Evolutionary conservation across 2,329 filamentous ascomycete genomes (phyloP).

Genomic region (Metarhizium sp.): DNA sequence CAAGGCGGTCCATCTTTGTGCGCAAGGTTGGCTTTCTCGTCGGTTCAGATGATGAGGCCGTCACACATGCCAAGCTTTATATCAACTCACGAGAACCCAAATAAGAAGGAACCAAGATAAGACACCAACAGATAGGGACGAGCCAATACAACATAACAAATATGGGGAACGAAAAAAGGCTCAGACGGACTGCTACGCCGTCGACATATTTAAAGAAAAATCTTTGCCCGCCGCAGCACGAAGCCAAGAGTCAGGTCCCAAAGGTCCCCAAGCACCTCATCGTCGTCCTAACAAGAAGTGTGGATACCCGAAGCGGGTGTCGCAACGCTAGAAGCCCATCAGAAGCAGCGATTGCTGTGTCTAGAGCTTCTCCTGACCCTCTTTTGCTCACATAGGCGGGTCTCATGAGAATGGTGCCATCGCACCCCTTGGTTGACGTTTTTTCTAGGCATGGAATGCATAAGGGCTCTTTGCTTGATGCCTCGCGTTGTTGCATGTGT

Average conservation of each 20-base stretch:
- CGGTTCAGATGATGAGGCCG: neutral
- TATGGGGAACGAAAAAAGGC: neutral
- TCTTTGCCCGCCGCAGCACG: neutral
- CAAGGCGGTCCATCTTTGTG: neutral
- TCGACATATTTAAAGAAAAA: neutral
- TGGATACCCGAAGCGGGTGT: neutral
- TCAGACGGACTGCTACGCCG: neutral
- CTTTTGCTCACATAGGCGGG: constrained; percentile 4
- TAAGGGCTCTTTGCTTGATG: neutral
- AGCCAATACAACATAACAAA: no score
- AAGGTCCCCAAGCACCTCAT: constrained; percentile 1
- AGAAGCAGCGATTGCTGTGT: neutral
- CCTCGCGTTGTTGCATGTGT: no score
- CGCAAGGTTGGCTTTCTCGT: neutral
- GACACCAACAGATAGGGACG: no score
- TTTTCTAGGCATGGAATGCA: neutral
- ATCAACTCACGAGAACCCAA: no score
- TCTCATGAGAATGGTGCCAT: constrained; percentile 12
- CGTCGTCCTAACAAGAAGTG: neutral
- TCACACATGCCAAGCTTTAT: neutral
- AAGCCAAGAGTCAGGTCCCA: neutral
- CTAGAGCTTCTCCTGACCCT: neutral
- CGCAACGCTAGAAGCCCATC: constrained; percentile 2
- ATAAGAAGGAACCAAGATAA: no score
- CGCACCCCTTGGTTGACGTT: constrained; percentile 10